Evolutionary conservation across 805 yeast genomes (phyloP).

Genomic region (Lipomyces sp.): DNA sequence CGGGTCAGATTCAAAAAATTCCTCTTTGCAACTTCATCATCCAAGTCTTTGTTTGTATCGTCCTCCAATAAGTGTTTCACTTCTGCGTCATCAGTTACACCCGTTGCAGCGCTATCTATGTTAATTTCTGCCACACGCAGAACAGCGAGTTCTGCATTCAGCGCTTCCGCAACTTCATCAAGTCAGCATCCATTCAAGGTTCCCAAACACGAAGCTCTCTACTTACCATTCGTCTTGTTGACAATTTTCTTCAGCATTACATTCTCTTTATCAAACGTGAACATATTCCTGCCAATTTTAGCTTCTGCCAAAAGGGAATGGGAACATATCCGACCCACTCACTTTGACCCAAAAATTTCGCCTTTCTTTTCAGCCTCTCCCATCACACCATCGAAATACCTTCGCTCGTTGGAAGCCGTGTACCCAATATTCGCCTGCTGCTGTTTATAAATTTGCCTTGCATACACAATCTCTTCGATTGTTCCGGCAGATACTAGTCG

Average conservation of each 20-base stretch:
- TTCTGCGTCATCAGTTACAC: background rate
- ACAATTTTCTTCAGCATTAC: slow-evolving; percentile 21
- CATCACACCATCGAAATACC: slow-evolving; percentile 33
- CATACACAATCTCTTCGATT: slow-evolving; percentile 34
- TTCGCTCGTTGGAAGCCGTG: slow-evolving; percentile 26
- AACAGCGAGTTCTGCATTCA: slow-evolving; percentile 16
- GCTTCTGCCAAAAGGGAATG: too few relatives aligned
- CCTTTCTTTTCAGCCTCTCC: slow-evolving; percentile 25
- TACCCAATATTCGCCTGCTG: slow-evolving; percentile 36
- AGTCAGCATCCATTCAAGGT: background rate
- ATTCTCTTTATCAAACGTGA: slow-evolving; percentile 10
- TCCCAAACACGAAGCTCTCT: background rate
- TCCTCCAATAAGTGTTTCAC: background rate
- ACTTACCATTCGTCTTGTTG: slow-evolving; percentile 24
- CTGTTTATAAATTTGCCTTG: slow-evolving; percentile 35
- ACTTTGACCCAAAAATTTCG: slow-evolving; percentile 29
- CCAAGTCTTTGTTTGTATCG: background rate
- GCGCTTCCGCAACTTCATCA: slow-evolving; percentile 26
- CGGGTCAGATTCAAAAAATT: background rate
- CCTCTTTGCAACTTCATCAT: background rate
- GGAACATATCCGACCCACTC: background rate
- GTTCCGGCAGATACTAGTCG: slow-evolving; percentile 29
- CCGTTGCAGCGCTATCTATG: background rate
- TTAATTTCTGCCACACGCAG: slow-evolving; percentile 19
- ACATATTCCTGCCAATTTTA: slow-evolving; percentile 16